Conservation (phyloP, 352 stramenopile species). For the Phytophthora multivora region DNA sequence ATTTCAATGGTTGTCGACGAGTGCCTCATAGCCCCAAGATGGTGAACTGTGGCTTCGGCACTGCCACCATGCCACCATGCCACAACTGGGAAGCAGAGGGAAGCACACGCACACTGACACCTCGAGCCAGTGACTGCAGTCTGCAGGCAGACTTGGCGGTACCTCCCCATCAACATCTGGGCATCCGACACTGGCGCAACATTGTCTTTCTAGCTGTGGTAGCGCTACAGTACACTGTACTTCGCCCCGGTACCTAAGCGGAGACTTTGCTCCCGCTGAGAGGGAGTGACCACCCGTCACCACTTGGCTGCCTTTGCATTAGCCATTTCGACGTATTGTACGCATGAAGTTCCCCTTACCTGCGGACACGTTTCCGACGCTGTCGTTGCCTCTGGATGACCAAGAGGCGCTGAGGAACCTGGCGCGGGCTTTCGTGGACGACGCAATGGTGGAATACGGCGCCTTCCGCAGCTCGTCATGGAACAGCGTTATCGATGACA, state of each 20-base stretch:
- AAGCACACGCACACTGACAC: not conserved
- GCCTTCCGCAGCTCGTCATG: conserved; percentile 35
- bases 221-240: too few species aligned
- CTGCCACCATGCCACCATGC: too few species aligned
- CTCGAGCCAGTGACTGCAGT: not conserved
- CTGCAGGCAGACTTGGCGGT: conserved; percentile 4
- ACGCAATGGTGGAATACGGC: conserved; percentile 52
- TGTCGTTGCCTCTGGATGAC: conserved; percentile 48
- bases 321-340: conserved; percentile 1
- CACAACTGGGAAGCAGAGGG: too few species aligned
- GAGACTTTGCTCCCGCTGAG: too few species aligned
- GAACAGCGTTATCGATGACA: conserved; percentile 42
- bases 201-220: too few species aligned
- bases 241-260: too few species aligned
- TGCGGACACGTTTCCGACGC: conserved; percentile 42
- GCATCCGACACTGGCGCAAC: conserved; percentile 13
- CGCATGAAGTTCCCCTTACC: conserved; percentile 43
- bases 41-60: not conserved
- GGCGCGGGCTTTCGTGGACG: conserved; percentile 43
- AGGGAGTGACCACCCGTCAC: too few species aligned
- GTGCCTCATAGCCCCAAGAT: not conserved
- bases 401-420: conserved; percentile 40
- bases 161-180: conserved; percentile 29
- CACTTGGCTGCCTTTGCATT: not conserved
- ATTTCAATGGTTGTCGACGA: not conserved